Percentiles rank a stretch among this genome's conserved stretches.
phyloP scores from a whole-genome alignment of 371 early-diverging fungal species.

The Apophysomyces ossiformis region DNA sequence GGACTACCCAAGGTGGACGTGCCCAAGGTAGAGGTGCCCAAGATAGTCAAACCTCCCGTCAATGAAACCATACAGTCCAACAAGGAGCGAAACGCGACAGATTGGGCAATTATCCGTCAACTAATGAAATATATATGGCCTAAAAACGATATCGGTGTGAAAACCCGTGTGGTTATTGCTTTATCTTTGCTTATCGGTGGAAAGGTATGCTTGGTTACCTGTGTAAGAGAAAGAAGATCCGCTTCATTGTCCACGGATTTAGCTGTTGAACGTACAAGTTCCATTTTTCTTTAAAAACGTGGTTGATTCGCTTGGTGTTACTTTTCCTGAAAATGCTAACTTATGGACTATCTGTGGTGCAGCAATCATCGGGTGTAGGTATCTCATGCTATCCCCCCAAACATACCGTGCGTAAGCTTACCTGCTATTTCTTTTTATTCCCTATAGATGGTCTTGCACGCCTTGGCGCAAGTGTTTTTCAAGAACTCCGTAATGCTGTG shows the following conservation, averaged over 20 bases:
- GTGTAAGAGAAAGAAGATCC: too few species aligned
- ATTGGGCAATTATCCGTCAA: constrained; percentile 79
- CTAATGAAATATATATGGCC: constrained; percentile 92
- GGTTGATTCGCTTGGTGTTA: constrained; percentile 74
- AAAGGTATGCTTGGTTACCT: constrained; percentile 45
- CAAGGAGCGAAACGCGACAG: constrained; percentile 48
- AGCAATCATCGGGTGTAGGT: constrained; percentile 85
- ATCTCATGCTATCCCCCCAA: not conserved
- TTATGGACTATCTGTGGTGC: constrained; percentile 82
- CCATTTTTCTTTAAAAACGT: constrained; percentile 93
- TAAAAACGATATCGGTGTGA: constrained; percentile 75
- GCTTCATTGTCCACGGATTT: constrained; percentile 16
- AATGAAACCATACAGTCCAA: not conserved
- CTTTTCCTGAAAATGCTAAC: constrained; percentile 61
- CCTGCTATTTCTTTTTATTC: not conserved
- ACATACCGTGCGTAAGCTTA: not conserved
- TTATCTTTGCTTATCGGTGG: constrained; percentile 80
- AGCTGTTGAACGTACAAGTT: constrained; percentile 91
- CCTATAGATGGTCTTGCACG: constrained; percentile 84
- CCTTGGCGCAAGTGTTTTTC: constrained; percentile 81
- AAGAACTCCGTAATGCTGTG: constrained; percentile 92
- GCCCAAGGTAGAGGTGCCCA: not conserved
- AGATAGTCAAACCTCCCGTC: not conserved
- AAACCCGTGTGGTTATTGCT: constrained; percentile 86
- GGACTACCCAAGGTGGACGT: not conserved